phyloP scores from a whole-genome alignment of 1,284 basidiomycete genomes.

The Agroathelia rolfsii region DNA sequence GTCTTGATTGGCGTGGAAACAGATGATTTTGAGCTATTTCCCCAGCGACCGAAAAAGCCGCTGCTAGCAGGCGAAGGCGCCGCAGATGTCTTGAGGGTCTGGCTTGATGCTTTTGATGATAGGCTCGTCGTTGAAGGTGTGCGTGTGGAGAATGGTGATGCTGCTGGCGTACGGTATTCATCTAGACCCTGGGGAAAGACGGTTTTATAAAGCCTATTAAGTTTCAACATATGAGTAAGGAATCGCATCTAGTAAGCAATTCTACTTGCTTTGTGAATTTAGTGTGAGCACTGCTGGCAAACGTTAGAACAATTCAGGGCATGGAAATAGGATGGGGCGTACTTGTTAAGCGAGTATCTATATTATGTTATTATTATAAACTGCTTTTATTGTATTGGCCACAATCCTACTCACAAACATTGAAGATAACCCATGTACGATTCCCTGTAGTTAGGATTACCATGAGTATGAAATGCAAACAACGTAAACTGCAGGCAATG shows the following conservation, averaged over 20 bases:
- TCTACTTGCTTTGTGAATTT: slow-evolving; percentile 55
- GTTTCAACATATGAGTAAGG: not conserved
- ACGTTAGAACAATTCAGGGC: too few species aligned
- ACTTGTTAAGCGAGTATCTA: slow-evolving; percentile 55
- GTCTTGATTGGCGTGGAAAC: slow-evolving; percentile 12
- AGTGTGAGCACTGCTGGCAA: slow-evolving; percentile 63
- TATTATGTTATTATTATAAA: slow-evolving; percentile 6
- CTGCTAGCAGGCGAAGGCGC: slow-evolving; percentile 15
- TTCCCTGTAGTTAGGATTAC: slow-evolving; percentile 34
- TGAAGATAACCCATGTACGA: slow-evolving; percentile 72
- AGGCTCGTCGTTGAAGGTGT: slow-evolving; percentile 22
- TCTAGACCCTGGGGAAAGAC: slow-evolving; percentile 63
- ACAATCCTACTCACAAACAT: slow-evolving; percentile 63
- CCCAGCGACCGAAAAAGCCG: slow-evolving; percentile 32
- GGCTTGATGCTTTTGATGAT: slow-evolving; percentile 17
- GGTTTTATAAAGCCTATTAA: slow-evolving; percentile 54
- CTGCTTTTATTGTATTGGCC: too few species aligned
- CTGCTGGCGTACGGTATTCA: slow-evolving; percentile 35
- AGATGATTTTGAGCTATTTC: slow-evolving; percentile 13
- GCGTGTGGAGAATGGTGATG: slow-evolving; percentile 34
- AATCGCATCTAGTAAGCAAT: not conserved
- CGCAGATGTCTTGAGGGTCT: slow-evolving; percentile 17
- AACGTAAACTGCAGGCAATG: slow-evolving; percentile 1
- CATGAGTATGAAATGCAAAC: too few species aligned
- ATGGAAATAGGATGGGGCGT: slow-evolving; percentile 13